These are phyloP conservation scores for Singerocomus inundabilis DNA, from an alignment of 1,284 basidiomycete species.

Conservation along the genomic window DNA sequence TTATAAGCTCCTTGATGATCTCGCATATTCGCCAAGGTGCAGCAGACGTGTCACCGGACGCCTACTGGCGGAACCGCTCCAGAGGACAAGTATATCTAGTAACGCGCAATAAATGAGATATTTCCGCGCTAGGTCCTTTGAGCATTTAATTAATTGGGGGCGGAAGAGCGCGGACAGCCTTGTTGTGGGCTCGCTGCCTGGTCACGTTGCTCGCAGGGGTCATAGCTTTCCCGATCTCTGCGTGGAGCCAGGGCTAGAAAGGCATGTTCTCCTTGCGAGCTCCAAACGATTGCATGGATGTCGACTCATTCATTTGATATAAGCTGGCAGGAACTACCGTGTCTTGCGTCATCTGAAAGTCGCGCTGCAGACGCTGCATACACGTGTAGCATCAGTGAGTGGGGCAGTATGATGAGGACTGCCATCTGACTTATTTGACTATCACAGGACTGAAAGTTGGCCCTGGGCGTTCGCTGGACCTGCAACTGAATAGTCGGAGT, in stretches of 20 bases:
- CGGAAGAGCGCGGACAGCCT: neutral
- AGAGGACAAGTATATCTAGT: neutral
- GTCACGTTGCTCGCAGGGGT: neutral
- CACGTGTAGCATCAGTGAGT: no score
- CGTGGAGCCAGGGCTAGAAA: neutral
- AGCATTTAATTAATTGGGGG: neutral
- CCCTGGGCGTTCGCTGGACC: no score
- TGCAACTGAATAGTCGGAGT: no score
- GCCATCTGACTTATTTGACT: no score
- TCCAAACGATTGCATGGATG: neutral
- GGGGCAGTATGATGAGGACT: no score
- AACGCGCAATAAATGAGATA: neutral
- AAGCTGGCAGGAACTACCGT: neutral
- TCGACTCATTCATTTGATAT: no score
- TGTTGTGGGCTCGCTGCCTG: no score
- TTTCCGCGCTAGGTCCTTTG: neutral
- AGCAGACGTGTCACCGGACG: no score
- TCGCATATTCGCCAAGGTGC: neutral
- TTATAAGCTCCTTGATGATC: neutral
- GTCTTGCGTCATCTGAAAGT: neutral
- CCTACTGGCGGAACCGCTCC: neutral
- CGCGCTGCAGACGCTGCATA: neutral
- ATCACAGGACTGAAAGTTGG: no score
- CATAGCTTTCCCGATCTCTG: neutral
- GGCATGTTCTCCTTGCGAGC: neutral